phyloP scores from a whole-genome alignment of 2,329 filamentous ascomycete genomes.

The Colletotrichum sublineola region DNA sequence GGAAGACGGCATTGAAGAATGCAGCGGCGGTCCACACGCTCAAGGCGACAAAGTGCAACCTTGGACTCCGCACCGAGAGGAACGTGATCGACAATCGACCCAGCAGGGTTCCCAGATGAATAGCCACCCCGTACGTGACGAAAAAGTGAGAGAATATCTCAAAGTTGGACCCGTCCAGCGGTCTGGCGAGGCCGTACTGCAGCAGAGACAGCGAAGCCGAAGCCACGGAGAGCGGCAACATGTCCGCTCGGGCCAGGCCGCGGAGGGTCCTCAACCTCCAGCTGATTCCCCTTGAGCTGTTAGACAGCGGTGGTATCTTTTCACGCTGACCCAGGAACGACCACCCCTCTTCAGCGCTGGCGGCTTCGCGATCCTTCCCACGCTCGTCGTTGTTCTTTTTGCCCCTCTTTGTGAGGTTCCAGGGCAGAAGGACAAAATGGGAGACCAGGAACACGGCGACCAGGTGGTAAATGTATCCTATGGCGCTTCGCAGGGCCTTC shows the following conservation, averaged over 20 bases:
- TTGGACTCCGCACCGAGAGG: conserved; percentile 39
- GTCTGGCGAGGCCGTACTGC: conserved; percentile 49
- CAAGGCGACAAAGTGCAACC: conserved; percentile 33
- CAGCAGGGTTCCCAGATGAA: conserved; percentile 49
- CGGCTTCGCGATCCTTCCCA: conserved; percentile 29
- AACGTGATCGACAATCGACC: conserved; percentile 45
- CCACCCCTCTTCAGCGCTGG: conserved; percentile 29
- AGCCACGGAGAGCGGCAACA: conserved; percentile 47
- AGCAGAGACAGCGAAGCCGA: conserved; percentile 46
- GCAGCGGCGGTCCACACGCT: conserved; percentile 31
- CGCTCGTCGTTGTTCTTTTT: conserved; percentile 41
- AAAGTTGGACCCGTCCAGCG: conserved; percentile 46
- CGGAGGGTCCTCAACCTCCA: conserved; percentile 41
- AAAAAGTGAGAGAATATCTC: conserved; percentile 48
- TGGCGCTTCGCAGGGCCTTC: conserved; percentile 47
- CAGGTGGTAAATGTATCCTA: conserved; percentile 48
- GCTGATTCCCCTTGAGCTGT: conserved; percentile 15
- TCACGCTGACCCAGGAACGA: conserved; percentile 9
- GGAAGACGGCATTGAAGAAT: conserved; percentile 45
- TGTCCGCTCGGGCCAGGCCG: conserved; percentile 45
- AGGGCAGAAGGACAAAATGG: conserved; percentile 49
- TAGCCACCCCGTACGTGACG: conserved; percentile 47
- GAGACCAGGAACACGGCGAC: conserved; percentile 47
- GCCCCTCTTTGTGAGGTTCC: not conserved
- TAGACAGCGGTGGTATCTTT: not conserved